Percentiles rank a stretch among this genome's conserved stretches.
Evolutionary conservation across 805 yeast genomes (phyloP).

Genomic region (Hanseniaspora hatyaiensis): DNA sequence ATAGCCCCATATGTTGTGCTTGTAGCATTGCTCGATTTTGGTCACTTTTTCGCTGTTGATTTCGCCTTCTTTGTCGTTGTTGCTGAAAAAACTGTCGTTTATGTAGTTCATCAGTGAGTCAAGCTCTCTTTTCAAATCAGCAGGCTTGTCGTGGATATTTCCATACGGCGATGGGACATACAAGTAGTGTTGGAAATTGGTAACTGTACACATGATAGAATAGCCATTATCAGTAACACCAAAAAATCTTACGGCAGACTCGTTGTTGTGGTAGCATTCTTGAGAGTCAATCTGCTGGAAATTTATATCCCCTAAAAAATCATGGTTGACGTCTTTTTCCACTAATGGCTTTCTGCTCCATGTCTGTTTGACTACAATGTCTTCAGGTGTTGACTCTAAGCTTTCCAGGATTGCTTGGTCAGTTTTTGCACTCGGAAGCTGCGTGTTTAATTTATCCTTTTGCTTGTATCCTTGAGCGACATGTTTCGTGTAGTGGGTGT

Average conservation of each 20-base stretch:
- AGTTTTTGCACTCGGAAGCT: background rate
- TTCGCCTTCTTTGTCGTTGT: background rate
- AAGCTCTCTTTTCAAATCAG: constrained; percentile 38
- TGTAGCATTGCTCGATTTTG: constrained; percentile 50
- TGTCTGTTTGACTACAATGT: constrained; percentile 24
- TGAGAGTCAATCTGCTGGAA: constrained; percentile 95
- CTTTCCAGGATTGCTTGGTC: constrained; percentile 6
- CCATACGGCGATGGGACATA: constrained; percentile 77
- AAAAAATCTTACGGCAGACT: constrained; percentile 66
- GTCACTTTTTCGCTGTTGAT: constrained; percentile 36
- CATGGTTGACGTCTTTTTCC: constrained; percentile 40
- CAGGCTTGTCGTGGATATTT: constrained; percentile 36
- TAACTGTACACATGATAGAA: constrained; percentile 79
- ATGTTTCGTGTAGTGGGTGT: constrained; percentile 14
- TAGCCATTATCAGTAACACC: constrained; percentile 86
- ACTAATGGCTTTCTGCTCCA: constrained; percentile 49
- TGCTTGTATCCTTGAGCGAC: constrained; percentile 8
- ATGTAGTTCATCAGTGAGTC: constrained; percentile 37
- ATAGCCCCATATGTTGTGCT: constrained; percentile 91
- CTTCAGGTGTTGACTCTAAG: constrained; percentile 5
- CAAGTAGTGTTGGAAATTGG: constrained; percentile 79
- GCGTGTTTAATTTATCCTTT: background rate
- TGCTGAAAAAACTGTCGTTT: constrained; percentile 36
- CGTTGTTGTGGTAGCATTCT: constrained; percentile 42
- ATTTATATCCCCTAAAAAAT: constrained; percentile 38